These are phyloP conservation scores for Neurospora sp. DNA, from an alignment of 2,329 filamentous ascomycete genomes.

Conservation along the genomic window DNA sequence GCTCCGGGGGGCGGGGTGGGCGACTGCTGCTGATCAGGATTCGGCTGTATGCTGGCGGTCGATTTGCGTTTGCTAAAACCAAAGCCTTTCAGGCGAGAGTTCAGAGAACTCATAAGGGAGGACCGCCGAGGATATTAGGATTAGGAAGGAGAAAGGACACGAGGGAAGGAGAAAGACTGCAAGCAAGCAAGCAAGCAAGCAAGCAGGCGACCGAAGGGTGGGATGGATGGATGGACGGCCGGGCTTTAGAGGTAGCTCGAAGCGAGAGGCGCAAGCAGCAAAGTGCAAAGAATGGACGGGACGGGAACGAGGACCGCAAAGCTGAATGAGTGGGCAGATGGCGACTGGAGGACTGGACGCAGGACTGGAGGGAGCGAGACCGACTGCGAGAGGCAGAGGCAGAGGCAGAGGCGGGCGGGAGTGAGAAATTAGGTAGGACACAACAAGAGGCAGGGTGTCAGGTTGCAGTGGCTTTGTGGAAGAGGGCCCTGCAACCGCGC, in stretches of 20 bases:
- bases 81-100: slow-evolving; percentile 68
- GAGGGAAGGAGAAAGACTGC: slow-evolving; percentile 19
- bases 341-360: not conserved
- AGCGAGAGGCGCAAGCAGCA: not conserved
- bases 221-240: slow-evolving; percentile 7
- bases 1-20: slow-evolving; percentile 26
- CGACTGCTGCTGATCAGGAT: slow-evolving; percentile 32
- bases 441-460: slow-evolving; percentile 1
- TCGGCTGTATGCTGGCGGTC: slow-evolving; percentile 46
- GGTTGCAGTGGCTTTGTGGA: slow-evolving; percentile 1
- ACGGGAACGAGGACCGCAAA: slow-evolving; percentile 2
- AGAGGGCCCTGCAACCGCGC: slow-evolving; percentile 7
- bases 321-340: not conserved
- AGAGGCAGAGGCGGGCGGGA: not conserved
- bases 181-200: slow-evolving; percentile 16
- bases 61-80: slow-evolving; percentile 75
- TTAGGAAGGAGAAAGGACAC: slow-evolving; percentile 25
- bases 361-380: not conserved
- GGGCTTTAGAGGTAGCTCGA: not conserved
- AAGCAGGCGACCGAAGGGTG: slow-evolving; percentile 10
- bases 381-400: not conserved
- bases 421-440: slow-evolving; percentile 12
- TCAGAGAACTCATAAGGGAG: slow-evolving; percentile 65
- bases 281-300: not conserved
- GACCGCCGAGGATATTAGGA: slow-evolving; percentile 8